Percentiles rank a stretch among this genome's conserved stretches.
Conservation (phyloP, 1,284 basidiomycete species). For the Malassezia vespertilionis region DNA sequence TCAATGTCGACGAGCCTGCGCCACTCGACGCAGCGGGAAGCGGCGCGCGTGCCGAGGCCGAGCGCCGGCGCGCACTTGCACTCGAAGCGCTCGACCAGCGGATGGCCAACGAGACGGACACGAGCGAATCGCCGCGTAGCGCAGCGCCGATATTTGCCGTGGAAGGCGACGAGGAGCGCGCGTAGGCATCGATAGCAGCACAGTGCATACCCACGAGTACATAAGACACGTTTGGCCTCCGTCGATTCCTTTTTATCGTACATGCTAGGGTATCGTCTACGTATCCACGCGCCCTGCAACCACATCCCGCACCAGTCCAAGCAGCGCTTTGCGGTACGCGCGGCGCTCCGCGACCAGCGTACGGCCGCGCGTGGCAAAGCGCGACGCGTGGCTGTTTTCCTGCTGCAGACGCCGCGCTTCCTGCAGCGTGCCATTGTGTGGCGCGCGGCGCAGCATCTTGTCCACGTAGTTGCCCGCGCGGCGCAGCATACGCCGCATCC, state of each 20-base stretch:
- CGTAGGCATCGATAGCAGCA: too few species aligned
- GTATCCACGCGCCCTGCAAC: constrained; percentile 6
- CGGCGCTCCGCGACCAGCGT: not conserved
- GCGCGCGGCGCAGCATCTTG: not conserved
- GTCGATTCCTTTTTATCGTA: not conserved
- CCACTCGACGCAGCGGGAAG: constrained; percentile 9
- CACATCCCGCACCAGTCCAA: constrained; percentile 7
- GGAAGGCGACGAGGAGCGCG: too few species aligned
- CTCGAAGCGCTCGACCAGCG: constrained; percentile 90
- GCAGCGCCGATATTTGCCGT: too few species aligned
- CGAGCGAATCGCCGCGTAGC: too few species aligned
- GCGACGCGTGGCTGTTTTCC: not conserved
- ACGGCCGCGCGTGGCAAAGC: not conserved
- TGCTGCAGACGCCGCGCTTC: constrained; percentile 3
- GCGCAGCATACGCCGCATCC: constrained; percentile 11
- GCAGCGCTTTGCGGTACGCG: constrained; percentile 7
- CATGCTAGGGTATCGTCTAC: not conserved
- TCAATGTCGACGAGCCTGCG: constrained; percentile 53
- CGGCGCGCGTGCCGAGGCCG: constrained; percentile 31
- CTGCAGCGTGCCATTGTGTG: not conserved
- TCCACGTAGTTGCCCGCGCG: constrained; percentile 11
- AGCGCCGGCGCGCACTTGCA: constrained; percentile 64
- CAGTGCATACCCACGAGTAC: too few species aligned
- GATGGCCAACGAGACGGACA: constrained; percentile 59
- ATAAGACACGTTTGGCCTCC: too few species aligned